Evolutionary conservation across 441 rosid genomes (phyloP).

Genomic region (Adansonia grandidieri): DNA sequence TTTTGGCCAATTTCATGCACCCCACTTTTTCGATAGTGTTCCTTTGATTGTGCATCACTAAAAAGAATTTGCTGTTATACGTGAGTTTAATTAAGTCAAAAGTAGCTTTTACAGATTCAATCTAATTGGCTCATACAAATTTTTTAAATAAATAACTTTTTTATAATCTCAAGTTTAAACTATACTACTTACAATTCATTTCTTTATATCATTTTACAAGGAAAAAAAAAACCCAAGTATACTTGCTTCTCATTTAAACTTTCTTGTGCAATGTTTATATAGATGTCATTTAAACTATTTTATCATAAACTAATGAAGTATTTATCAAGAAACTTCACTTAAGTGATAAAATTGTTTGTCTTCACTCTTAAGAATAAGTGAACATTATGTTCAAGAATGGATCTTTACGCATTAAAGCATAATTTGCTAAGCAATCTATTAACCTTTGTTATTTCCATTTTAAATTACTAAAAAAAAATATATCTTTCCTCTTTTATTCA

Average conservation of each 20-base stretch:
- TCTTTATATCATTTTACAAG: too few species aligned
- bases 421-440: too few species aligned
- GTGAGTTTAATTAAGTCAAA: neutral
- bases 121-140: too few species aligned
- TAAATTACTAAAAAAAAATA: too few species aligned
- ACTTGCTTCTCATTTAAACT: neutral
- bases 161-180: too few species aligned
- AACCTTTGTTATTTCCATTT: neutral
- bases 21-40: neutral
- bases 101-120: too few species aligned
- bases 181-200: too few species aligned
- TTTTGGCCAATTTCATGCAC: conserved; percentile 4
- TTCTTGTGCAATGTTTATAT: neutral
- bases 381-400: neutral
- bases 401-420: neutral
- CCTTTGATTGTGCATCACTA: neutral
- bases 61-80: neutral
- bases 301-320: neutral
- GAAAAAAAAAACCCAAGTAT: neutral
- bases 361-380: neutral
- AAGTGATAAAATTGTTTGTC: neutral
- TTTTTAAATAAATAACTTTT: too few species aligned
- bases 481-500: too few species aligned
- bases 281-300: neutral
- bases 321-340: neutral